Percentiles rank a stretch among this genome's conserved stretches.
These are phyloP conservation scores for Fusarium odoratissimum DNA, from an alignment of 2,329 filamentous ascomycete genomes.

Conservation along the genomic window DNA sequence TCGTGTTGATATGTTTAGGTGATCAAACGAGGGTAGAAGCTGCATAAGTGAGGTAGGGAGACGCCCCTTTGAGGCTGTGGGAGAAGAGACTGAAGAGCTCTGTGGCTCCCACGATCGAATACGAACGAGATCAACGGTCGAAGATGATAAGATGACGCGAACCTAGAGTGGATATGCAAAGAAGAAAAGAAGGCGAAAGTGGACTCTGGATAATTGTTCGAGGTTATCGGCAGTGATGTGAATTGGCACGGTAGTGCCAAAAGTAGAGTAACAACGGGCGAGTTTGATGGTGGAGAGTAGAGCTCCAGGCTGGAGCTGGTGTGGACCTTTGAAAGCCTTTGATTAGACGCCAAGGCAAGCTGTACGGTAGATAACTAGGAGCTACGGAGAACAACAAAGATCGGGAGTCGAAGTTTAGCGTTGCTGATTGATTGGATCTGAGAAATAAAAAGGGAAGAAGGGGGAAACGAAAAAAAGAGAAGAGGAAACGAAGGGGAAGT, in stretches of 20 bases:
- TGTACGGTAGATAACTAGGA: slow-evolving; percentile 4
- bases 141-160: background rate
- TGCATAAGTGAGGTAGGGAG: slow-evolving; percentile 46
- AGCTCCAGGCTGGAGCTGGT: slow-evolving; percentile 45
- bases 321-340: slow-evolving; percentile 42
- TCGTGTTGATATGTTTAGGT: slow-evolving; percentile 59
- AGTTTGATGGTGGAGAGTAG: slow-evolving; percentile 45
- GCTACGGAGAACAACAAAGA: slow-evolving; percentile 11
- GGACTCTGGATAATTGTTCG: slow-evolving; percentile 30
- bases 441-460: background rate
- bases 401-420: background rate
- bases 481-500: slow-evolving; percentile 16
- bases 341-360: slow-evolving; percentile 30
- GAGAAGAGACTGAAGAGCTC: slow-evolving; percentile 34
- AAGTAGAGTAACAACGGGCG: slow-evolving; percentile 38
- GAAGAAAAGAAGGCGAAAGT: slow-evolving; percentile 17
- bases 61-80: slow-evolving; percentile 32
- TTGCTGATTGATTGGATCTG: background rate
- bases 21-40: slow-evolving; percentile 44
- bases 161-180: slow-evolving; percentile 3
- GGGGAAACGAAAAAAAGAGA: background rate
- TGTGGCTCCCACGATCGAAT: slow-evolving; percentile 32
- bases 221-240: slow-evolving; percentile 34
- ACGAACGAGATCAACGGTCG: slow-evolving; percentile 7
- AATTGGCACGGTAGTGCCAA: slow-evolving; percentile 27